Conservation (phyloP, 768 basidiomycete species). For the Cystobasidiopsis lactophilus region DNA sequence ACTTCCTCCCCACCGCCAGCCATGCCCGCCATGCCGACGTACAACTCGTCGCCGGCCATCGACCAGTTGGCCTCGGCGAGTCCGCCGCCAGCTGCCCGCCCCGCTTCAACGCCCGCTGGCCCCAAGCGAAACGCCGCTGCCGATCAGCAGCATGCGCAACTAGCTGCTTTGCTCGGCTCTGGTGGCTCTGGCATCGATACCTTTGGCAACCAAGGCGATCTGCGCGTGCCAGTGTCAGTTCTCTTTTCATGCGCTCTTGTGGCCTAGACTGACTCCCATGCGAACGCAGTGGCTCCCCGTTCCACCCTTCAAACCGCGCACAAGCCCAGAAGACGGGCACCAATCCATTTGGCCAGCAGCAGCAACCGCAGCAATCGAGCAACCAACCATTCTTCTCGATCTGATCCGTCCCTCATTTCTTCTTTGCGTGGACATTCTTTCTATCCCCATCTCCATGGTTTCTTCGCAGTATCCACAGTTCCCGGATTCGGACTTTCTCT, state of each 20-base stretch:
- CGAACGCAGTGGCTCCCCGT: not conserved
- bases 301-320: conserved; percentile 1
- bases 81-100: conserved; percentile 28
- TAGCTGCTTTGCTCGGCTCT: conserved; percentile 65
- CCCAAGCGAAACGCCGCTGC: conserved; percentile 20
- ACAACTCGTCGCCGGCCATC: conserved; percentile 15
- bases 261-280: not conserved
- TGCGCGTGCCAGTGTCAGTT: conserved; percentile 22
- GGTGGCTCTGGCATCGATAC: conserved; percentile 80
- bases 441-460: too few relatives aligned
- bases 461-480: too few relatives aligned
- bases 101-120: conserved; percentile 22
- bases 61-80: conserved; percentile 15
- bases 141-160: conserved; percentile 49
- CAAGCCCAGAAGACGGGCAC: not conserved
- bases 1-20: conserved; percentile 15
- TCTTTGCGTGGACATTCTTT: too few relatives aligned
- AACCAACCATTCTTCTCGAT: not conserved
- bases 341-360: too few relatives aligned
- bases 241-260: not conserved
- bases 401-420: not conserved
- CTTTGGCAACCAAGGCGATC: conserved; percentile 57
- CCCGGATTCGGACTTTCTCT: too few relatives aligned
- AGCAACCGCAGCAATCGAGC: not conserved
- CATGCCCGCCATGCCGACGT: conserved; percentile 14